A percentile compares a stretch with the other conserved stretches of the same genome.
phyloP scores from a whole-genome alignment of 1,284 basidiomycete genomes.

The Malassezia cuniculi region DNA sequence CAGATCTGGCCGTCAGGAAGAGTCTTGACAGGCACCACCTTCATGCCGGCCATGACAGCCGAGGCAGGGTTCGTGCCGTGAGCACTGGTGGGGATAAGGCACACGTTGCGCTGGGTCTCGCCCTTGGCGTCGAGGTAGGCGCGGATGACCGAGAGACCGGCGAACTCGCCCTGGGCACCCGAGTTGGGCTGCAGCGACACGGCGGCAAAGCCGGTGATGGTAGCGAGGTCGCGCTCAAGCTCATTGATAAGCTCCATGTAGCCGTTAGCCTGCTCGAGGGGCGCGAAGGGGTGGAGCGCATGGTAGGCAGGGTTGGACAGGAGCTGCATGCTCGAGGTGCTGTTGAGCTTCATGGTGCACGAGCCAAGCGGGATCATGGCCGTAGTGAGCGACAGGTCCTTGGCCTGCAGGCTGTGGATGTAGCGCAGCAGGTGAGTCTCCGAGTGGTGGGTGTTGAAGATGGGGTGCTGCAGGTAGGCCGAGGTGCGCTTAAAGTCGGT shows the following conservation, averaged over 20 bases:
- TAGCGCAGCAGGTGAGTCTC: constrained; percentile 90
- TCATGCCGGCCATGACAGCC: constrained; percentile 91
- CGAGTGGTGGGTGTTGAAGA: constrained; percentile 80
- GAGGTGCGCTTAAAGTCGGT: constrained; percentile 58
- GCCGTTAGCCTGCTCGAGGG: constrained; percentile 74
- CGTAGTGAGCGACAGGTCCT: constrained; percentile 87
- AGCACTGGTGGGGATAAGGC: constrained; percentile 84
- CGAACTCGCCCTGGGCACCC: constrained; percentile 87
- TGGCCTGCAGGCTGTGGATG: constrained; percentile 80
- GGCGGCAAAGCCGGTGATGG: constrained; percentile 85
- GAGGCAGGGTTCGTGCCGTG: constrained; percentile 68
- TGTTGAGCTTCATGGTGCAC: constrained; percentile 48
- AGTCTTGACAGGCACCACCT: constrained; percentile 85
- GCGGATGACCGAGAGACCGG: constrained; percentile 80
- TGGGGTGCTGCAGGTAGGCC: constrained; percentile 66
- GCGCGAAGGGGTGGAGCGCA: constrained; percentile 81
- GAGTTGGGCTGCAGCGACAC: constrained; percentile 95
- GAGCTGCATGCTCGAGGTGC: constrained; percentile 75
- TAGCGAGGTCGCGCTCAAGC: constrained; percentile 77
- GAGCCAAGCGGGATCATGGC: constrained; percentile 92
- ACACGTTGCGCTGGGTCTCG: constrained; percentile 74
- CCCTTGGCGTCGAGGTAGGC: constrained; percentile 84
- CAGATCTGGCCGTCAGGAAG: constrained; percentile 76
- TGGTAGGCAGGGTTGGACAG: constrained; percentile 86
- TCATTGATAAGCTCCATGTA: constrained; percentile 77